Conservation (phyloP, 192 early-diverging fungal species). For the Borealophlyctis nickersoniae region DNA sequence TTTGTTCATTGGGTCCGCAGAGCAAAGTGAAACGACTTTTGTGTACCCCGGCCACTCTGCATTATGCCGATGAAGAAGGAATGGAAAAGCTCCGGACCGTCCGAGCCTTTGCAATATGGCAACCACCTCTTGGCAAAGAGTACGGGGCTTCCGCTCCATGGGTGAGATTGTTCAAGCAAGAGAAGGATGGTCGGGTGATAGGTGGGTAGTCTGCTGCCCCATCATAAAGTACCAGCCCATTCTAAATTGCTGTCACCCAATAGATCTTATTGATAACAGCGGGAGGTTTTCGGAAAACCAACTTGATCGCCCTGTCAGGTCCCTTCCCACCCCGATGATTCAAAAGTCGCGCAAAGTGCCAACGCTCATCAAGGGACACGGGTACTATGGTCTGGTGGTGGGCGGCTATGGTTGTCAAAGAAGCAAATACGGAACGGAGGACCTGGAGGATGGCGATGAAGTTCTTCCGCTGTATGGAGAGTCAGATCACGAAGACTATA, state of each 20-base stretch:
- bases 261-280: neutral
- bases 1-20: no score
- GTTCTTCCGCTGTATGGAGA: constrained; percentile 47
- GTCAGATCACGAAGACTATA: constrained; percentile 42
- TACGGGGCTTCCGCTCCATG: no score
- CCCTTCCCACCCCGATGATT: neutral
- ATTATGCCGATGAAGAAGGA: no score
- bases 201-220: neutral
- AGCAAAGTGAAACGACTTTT: no score
- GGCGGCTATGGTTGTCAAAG: constrained; percentile 25
- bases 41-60: no score
- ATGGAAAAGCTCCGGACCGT: no score
- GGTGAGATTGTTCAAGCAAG: no score
- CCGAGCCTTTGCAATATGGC: no score
- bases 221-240: constrained; percentile 4
- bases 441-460: constrained; percentile 17
- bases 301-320: neutral
- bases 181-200: neutral
- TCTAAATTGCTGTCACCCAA: neutral
- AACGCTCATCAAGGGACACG: constrained; percentile 26
- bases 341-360: neutral
- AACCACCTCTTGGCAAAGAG: no score
- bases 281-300: neutral
- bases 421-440: constrained; percentile 5
- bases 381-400: constrained; percentile 10